Percentiles rank a stretch among this genome's conserved stretches.
Evolutionary conservation across 495 filamentous ascomycete genomes (phyloP).

Genomic region (Eremomyces bilateralis): DNA sequence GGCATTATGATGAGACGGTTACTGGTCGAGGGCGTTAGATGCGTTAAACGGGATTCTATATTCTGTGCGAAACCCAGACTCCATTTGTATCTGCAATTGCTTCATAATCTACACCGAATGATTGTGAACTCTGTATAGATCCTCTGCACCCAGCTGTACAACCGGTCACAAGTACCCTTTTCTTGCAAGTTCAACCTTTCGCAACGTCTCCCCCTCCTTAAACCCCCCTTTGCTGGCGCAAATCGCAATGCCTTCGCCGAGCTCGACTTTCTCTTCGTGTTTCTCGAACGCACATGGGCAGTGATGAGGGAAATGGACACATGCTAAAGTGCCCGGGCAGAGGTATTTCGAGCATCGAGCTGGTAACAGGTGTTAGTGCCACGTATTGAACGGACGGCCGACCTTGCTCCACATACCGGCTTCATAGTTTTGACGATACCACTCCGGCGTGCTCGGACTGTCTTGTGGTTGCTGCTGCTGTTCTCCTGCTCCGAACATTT

Average conservation of each 20-base stretch:
- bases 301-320: constrained; percentile 83
- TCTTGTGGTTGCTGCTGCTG: constrained; percentile 49
- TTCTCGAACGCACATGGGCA: constrained; percentile 70
- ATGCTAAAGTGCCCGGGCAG: constrained; percentile 76
- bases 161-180: constrained; percentile 65
- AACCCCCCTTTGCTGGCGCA: constrained; percentile 71
- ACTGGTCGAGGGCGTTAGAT: too few relatives aligned
- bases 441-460: constrained; percentile 49
- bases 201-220: constrained; percentile 17
- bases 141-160: too few relatives aligned
- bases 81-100: too few relatives aligned
- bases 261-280: constrained; percentile 73
- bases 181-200: constrained; percentile 22
- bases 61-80: too few relatives aligned
- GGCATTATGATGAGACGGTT: too few relatives aligned
- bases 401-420: constrained; percentile 22
- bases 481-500: constrained; percentile 48
- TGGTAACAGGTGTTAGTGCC: constrained; percentile 16
- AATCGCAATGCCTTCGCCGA: constrained; percentile 58
- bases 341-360: constrained; percentile 72
- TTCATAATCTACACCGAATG: too few relatives aligned
- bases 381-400: constrained; percentile 1
- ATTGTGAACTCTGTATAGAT: too few relatives aligned
- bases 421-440: constrained; percentile 55
- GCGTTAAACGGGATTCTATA: too few relatives aligned